These are phyloP conservation scores for Thalia dealbata DNA, from an alignment of 176 grass and related monocot species.

Conservation along the genomic window DNA sequence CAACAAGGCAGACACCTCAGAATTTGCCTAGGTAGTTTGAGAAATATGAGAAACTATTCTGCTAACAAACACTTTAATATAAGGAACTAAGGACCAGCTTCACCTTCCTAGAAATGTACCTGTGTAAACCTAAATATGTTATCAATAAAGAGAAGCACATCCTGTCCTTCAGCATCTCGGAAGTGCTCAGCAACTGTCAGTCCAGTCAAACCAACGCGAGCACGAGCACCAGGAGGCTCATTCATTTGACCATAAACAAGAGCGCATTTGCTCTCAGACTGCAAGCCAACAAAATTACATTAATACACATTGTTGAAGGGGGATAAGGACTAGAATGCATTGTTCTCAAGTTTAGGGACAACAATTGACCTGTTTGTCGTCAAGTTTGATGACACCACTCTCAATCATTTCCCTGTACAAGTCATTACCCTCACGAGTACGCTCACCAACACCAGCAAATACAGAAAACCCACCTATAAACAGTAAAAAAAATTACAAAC, in stretches of 20 bases:
- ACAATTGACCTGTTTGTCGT: neutral
- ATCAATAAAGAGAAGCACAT: constrained; percentile 30
- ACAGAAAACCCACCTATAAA: constrained; percentile 23
- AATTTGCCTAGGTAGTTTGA: constrained; percentile 13
- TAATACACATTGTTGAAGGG: neutral
- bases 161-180: constrained; percentile 13
- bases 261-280: constrained; percentile 10
- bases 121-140: constrained; percentile 29
- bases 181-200: constrained; percentile 26
- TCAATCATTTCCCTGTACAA: constrained; percentile 25
- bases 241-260: constrained; percentile 29
- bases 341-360: neutral
- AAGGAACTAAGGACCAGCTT: neutral
- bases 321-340: neutral
- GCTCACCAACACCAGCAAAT: constrained; percentile 26
- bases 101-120: neutral
- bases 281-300: neutral
- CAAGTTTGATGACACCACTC: constrained; percentile 23
- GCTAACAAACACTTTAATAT: neutral
- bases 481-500: neutral
- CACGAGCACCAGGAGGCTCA: constrained; percentile 26
- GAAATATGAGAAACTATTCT: neutral
- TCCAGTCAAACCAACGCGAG: constrained; percentile 20
- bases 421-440: constrained; percentile 27
- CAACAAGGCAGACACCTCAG: constrained; percentile 25